Base-by-base conservation (phyloP, 441 rosid species). In the Gossypium davidsonii region DNA sequence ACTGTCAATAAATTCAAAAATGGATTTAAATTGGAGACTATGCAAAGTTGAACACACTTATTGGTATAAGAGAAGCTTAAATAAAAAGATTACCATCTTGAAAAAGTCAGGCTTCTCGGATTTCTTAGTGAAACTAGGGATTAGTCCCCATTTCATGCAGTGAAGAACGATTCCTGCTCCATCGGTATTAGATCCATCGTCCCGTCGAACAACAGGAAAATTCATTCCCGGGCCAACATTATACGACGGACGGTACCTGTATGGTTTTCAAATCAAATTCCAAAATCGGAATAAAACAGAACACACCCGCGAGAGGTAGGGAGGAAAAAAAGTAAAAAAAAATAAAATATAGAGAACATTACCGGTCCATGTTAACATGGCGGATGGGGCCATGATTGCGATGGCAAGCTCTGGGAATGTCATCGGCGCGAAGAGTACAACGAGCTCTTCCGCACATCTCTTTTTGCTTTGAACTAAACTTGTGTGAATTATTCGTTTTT, bases 111-210 rank as follows among this genome's bases (percentile, higher is more conserved):
- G 96, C 74, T 90, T 91, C 67, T 94, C 97, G 11, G 78, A 73
- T 77, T 89, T 90, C 74, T 83, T 90, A 65, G 92, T 86, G 80
- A 91, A 94, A 76, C 86, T 79, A 10, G 97, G 97, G 76, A 91
- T 73, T 75, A 94, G 79, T 2, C 98, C 98, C 98, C 98, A 94
- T 53, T 80, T 88, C 97, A 94, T 94, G 81, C 88, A 88, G 31
- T 91, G 95, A 31, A 94, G 72, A 73, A 79, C 81, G 72, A 78
- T 84, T 46, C 83, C 89, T 9, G 78, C 85, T 21, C 82, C 86
- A 9, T 79, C 86, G 21, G 82, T 79, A 23, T 73, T 81, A 1
- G 83, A 64, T n/a, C 75, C 87, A 12, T 78, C 88, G 15, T 80
- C 92, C 77, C 86, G 79, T 3, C 90, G 82, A 56, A 91, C 51